Conservation (phyloP, 2,329 filamentous ascomycete genomes). For the Colletotrichum tamarilloi region DNA sequence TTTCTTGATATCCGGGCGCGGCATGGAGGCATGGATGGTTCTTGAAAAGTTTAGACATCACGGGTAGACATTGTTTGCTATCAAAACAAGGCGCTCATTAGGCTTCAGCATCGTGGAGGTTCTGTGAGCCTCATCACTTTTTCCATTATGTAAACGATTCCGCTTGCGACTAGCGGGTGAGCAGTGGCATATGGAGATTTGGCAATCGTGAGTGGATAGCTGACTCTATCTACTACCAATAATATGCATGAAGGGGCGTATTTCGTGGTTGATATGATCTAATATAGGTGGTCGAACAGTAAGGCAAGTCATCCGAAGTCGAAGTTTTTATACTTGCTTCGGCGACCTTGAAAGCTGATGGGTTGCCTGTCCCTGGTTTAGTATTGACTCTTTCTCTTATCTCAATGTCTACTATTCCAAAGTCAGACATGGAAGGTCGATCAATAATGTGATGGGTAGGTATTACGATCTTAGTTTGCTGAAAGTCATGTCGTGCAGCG, state of each 20-base stretch:
- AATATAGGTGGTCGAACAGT: background rate
- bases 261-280: background rate
- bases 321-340: too few relatives aligned
- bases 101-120: background rate
- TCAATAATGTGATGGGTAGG: background rate
- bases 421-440: background rate
- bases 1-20: conserved; percentile 11
- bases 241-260: background rate
- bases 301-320: background rate
- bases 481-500: background rate
- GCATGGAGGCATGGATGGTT: conserved; percentile 13
- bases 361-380: background rate
- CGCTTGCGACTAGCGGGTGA: background rate
- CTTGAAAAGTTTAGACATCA: conserved; percentile 13
- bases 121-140: background rate
- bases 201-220: too few relatives aligned
- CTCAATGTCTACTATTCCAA: background rate
- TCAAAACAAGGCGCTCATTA: background rate
- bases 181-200: too few relatives aligned
- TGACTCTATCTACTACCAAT: too few relatives aligned
- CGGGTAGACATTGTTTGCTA: background rate
- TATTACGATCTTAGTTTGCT: background rate
- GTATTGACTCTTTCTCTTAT: background rate
- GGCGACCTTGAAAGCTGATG: background rate
- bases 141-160: background rate